Percentiles rank a stretch among this genome's conserved stretches.
phyloP scores from a whole-genome alignment of 2,329 filamentous ascomycete genomes.

The Paraconiothyrium brasiliense region DNA sequence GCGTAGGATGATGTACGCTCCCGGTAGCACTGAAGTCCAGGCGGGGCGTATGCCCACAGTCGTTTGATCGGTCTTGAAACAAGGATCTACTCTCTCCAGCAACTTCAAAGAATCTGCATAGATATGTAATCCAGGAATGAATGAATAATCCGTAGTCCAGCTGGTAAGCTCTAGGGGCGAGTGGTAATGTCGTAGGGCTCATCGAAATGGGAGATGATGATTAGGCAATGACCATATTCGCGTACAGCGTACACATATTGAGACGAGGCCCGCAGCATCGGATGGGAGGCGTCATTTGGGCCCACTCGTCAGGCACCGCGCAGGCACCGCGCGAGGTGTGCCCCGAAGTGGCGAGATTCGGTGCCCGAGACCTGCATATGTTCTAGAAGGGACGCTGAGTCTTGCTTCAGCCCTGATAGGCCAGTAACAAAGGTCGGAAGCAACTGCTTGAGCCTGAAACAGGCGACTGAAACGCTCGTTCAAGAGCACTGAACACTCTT shows the following conservation, averaged over 20 bases:
- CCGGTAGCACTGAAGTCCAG: background rate
- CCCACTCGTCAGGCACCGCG: background rate
- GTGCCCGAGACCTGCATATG: constrained; percentile 10
- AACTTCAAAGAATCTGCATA: background rate
- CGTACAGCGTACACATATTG: background rate
- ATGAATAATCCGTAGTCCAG: background rate
- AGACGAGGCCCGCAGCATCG: background rate
- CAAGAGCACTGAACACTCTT: background rate
- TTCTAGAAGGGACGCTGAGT: constrained; percentile 1
- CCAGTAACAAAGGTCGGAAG: background rate
- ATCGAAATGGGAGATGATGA: background rate
- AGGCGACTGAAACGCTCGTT: constrained; percentile 7
- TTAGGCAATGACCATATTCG: background rate
- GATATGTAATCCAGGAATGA: background rate
- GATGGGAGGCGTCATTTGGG: constrained; percentile 1
- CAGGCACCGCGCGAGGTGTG: background rate
- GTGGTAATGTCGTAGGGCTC: background rate
- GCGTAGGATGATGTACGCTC: constrained; percentile 9
- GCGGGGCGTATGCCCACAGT: constrained; percentile 1
- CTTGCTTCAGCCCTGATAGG: background rate
- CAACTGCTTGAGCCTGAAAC: constrained; percentile 1
- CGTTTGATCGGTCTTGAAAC: background rate
- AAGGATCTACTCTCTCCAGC: background rate
- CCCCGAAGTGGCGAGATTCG: constrained; percentile 11
- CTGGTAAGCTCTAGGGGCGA: background rate